phyloP scores from a whole-genome alignment of 176 grass and related monocot genomes.

The Tillandsia leiboldiana region DNA sequence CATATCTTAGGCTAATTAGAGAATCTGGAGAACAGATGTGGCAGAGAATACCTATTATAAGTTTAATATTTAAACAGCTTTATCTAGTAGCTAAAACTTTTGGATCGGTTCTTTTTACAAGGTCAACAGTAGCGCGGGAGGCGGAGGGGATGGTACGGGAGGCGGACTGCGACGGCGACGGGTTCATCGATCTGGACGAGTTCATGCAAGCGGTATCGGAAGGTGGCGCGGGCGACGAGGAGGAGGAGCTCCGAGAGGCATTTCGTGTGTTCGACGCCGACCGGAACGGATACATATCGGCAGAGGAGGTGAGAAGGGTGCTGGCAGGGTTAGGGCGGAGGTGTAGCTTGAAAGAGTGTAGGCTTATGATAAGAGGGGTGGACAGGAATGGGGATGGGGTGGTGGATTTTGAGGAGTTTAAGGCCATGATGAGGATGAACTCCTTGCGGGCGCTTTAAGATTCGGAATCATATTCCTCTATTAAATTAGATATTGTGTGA shows the following conservation, averaged over 20 bases:
- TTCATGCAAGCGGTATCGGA: conserved; percentile 27
- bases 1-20: too few species aligned
- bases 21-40: too few species aligned
- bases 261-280: conserved; percentile 68
- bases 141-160: conserved; percentile 8
- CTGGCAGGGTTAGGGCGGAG: conserved; percentile 40
- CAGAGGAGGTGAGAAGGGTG: conserved; percentile 57
- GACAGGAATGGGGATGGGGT: conserved; percentile 54
- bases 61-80: too few species aligned
- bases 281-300: conserved; percentile 72
- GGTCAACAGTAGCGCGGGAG: background rate
- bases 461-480: too few species aligned
- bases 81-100: too few species aligned
- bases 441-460: too few species aligned
- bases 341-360: conserved; percentile 65
- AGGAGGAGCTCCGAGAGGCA: conserved; percentile 45
- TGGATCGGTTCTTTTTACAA: too few species aligned
- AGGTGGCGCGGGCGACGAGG: conserved; percentile 13
- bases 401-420: conserved; percentile 67
- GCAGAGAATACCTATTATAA: too few species aligned
- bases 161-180: conserved; percentile 11
- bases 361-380: conserved; percentile 56
- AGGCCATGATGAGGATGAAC: conserved; percentile 43
- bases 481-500: too few species aligned
- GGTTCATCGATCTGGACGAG: background rate